Base-by-base conservation (phyloP, 257 asterid genomes). In the Thymus quinquecostatus region DNA sequence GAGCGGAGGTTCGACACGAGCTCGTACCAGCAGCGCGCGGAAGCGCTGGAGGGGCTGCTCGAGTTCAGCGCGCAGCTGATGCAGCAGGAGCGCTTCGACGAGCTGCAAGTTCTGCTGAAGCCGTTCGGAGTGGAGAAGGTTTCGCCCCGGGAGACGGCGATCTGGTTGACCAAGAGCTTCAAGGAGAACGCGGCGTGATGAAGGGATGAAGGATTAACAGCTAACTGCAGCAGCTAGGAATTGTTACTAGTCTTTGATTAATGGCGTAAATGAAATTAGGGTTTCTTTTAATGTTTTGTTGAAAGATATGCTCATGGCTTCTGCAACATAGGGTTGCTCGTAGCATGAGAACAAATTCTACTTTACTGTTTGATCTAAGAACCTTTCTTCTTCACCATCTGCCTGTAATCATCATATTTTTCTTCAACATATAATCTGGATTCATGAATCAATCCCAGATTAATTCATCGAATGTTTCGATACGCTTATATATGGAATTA, bases 151-250 rank as follows among this genome's bases (percentile, higher is more conserved):
- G 99, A 95, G 62, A 95, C 97, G 3, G 99, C 98, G 0, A 95
- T 95, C 70, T 95, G 99, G 99, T 82, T 95, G 79, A 83, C 94
- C 53, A 95, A 92, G 88, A 95, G 98, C 77, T 89, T 95, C 82
- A 95, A 92, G 86, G 96, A 77, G 86, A 86, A 82, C 21, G 76
- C 40, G 5, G 83, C 69, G 29, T 87, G 85, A 81, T 47, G 33
- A 4, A 38, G 41, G 5, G 27, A 40, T 21, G 60, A 38, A 33
- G 62, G 62, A 55, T 60, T 79, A 67, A 71, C 73, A 70, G 78
- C 82, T 79, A 71, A 79, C 58, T 51, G 8, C 74, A 43, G 59
- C 53, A 73, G 63, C 9, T 63, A 48, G 67, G 43, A 67, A 61
- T 29, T 33, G 41, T 38, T 38, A 54, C 13, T 5, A 58, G 27